A percentile compares a stretch with the other conserved stretches of the same genome.
These are phyloP conservation scores for Marsdenia floribunda DNA, from an alignment of 257 asterid species.

Conservation along the genomic window DNA sequence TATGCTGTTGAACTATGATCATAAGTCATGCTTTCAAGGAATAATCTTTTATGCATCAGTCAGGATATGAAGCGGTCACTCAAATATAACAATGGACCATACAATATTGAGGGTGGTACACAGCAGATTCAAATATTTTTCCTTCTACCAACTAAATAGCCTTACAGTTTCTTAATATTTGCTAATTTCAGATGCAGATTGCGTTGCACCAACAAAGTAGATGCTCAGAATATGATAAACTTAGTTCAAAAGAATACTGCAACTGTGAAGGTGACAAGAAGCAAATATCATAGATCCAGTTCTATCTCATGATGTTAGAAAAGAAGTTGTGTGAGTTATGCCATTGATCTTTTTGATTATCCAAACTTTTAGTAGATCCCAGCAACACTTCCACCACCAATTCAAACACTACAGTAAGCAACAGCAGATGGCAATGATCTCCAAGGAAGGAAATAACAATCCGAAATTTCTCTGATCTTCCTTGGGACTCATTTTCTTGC, in stretches of 20 bases:
- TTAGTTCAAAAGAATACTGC: not conserved
- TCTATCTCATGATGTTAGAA: not conserved
- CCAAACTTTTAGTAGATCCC: slow-evolving; percentile 73
- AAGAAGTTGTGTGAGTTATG: slow-evolving; percentile 4
- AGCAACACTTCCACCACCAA: slow-evolving; percentile 77
- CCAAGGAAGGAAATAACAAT: slow-evolving; percentile 70
- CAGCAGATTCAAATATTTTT: not conserved
- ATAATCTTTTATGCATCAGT: not conserved
- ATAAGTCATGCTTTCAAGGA: not conserved
- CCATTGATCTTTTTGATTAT: slow-evolving; percentile 72
- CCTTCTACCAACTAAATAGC: not conserved
- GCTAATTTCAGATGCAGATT: not conserved
- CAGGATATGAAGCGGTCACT: not conserved
- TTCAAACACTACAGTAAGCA: slow-evolving; percentile 50
- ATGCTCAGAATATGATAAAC: not conserved
- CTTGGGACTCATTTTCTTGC: slow-evolving; percentile 57
- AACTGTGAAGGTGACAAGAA: not conserved
- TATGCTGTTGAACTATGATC: not conserved
- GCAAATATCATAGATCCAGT: not conserved
- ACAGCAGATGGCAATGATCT: slow-evolving; percentile 37
- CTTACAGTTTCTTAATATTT: not conserved
- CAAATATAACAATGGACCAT: not conserved
- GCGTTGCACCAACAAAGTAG: not conserved
- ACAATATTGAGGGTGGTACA: not conserved
- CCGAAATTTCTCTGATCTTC: slow-evolving; percentile 67